These are phyloP conservation scores for Wallemia ichthyophaga DNA, from an alignment of 1,284 basidiomycete species.

Conservation along the genomic window DNA sequence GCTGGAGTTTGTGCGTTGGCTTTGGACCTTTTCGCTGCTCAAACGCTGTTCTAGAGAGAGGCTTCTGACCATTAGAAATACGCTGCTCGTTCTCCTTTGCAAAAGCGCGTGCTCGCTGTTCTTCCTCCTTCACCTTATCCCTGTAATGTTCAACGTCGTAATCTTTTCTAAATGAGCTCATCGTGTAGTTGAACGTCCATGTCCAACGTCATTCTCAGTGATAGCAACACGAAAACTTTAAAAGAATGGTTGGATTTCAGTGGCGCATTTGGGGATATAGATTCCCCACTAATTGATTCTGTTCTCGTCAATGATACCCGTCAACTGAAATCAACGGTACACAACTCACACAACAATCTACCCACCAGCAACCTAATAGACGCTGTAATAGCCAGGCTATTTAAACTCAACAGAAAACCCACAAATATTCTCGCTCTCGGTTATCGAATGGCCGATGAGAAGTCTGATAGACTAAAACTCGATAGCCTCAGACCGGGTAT, in stretches of 20 bases:
- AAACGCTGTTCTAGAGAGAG: not conserved
- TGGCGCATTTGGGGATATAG: not conserved
- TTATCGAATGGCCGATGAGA: not conserved
- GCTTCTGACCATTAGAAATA: not conserved
- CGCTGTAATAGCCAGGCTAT: no score
- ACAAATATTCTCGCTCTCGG: not conserved
- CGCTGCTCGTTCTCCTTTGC: constrained; percentile 1
- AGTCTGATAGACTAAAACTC: not conserved
- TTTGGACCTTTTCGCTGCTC: constrained; percentile 23
- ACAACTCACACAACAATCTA: no score
- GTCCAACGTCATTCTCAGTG: not conserved
- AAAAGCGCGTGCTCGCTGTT: not conserved
- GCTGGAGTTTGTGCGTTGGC: constrained; percentile 64
- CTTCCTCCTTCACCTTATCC: not conserved
- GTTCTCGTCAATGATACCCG: not conserved
- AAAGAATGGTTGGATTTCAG: not conserved
- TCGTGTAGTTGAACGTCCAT: not conserved
- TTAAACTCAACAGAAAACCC: not conserved
- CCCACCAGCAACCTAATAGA: no score
- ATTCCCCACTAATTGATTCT: not conserved
- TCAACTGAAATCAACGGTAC: no score
- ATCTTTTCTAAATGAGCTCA: constrained; percentile 1
- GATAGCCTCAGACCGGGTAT: not conserved
- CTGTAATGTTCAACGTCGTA: constrained; percentile 1
- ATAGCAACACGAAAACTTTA: not conserved